phyloP scores from a whole-genome alignment of 1,284 basidiomycete species.

The Vanrija humicola region DNA sequence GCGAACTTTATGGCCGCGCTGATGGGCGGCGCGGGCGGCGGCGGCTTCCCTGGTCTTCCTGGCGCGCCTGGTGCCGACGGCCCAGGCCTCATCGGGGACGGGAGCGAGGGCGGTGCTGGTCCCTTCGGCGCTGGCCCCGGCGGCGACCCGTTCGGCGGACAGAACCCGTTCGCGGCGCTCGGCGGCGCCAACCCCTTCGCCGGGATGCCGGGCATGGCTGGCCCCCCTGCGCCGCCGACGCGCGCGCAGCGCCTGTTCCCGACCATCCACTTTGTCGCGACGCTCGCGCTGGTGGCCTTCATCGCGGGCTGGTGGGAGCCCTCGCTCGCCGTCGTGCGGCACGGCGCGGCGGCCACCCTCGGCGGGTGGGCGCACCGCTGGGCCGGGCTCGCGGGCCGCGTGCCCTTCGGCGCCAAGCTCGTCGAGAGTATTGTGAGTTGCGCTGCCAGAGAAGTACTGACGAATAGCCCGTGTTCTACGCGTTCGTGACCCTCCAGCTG shows the following conservation, averaged over 20 bases:
- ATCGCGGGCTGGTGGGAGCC: slow-evolving; percentile 47
- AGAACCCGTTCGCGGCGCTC: slow-evolving; percentile 4
- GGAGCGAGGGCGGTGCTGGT: neutral
- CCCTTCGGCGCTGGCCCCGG: neutral
- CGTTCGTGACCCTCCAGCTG: slow-evolving; percentile 44
- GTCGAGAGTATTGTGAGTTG: slow-evolving; percentile 21
- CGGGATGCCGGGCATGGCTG: slow-evolving; percentile 16
- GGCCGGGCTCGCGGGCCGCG: slow-evolving; percentile 13
- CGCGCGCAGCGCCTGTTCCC: slow-evolving; percentile 36
- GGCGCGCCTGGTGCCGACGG: slow-evolving; percentile 5
- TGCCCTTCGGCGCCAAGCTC: neutral
- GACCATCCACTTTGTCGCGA: slow-evolving; percentile 37
- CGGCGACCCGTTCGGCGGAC: neutral
- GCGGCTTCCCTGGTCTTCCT: slow-evolving; percentile 11
- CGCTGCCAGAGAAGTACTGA: too few species aligned
- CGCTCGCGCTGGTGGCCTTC: slow-evolving; percentile 38
- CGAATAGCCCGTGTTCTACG: slow-evolving; percentile 48
- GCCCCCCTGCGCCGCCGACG: slow-evolving; percentile 1
- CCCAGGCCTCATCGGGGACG: neutral
- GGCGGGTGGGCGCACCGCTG: slow-evolving; percentile 11
- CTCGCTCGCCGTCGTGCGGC: slow-evolving; percentile 19
- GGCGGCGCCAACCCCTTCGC: slow-evolving; percentile 13
- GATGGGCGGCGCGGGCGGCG: slow-evolving; percentile 3
- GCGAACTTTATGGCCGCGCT: slow-evolving; percentile 30
- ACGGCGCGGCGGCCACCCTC: slow-evolving; percentile 1